These are phyloP conservation scores for Spatholobus suberectus DNA, from an alignment of 306 rosid species.

Conservation along the genomic window DNA sequence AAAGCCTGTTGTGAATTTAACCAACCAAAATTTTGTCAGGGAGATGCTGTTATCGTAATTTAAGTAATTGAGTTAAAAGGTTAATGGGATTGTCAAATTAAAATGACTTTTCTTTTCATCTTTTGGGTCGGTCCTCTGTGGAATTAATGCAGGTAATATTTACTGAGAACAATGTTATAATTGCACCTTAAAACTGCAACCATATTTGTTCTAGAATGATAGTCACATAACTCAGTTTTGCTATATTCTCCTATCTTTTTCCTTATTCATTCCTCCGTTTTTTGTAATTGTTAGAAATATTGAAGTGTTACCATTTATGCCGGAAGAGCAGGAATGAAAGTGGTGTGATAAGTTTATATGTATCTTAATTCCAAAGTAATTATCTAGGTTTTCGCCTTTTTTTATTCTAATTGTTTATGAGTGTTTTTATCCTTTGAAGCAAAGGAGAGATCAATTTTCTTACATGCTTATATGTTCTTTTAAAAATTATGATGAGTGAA, in stretches of 20 bases:
- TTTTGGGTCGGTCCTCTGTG: background rate
- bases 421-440: background rate
- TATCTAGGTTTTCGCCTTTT: too few relatives aligned
- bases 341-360: background rate
- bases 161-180: background rate
- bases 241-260: background rate
- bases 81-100: background rate
- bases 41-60: background rate
- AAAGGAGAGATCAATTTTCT: slow-evolving; percentile 4
- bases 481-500: background rate
- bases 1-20: background rate
- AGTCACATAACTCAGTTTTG: background rate
- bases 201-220: background rate
- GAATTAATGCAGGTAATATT: slow-evolving; percentile 27
- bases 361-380: background rate
- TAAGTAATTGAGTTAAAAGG: background rate
- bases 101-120: background rate
- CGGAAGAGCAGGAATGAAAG: background rate
- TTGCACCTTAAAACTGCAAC: background rate
- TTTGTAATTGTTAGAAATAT: background rate
- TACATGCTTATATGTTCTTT: background rate
- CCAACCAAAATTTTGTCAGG: background rate
- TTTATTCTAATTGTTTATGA: background rate
- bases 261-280: background rate
- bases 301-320: background rate